phyloP scores from a whole-genome alignment of 2,329 filamentous ascomycete species.

The Diaporthe longicolla region DNA sequence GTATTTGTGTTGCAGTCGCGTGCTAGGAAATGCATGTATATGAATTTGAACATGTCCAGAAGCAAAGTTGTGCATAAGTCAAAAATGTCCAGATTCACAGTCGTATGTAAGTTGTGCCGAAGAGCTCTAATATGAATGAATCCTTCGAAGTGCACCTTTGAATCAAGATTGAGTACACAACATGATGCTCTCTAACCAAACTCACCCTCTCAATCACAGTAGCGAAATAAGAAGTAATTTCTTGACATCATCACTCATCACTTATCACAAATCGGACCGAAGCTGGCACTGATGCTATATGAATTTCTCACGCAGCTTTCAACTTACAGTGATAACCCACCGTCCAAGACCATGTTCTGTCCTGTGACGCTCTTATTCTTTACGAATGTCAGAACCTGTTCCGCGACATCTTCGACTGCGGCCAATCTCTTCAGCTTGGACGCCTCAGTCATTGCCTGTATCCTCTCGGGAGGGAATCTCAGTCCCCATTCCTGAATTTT shows the following conservation, averaged over 20 bases:
- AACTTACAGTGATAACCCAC: conserved; percentile 48
- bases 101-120: neutral
- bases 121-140: neutral
- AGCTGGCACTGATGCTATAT: neutral
- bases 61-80: neutral
- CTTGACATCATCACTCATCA: no score
- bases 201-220: neutral
- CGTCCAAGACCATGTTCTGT: conserved; percentile 66
- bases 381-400: conserved; percentile 66
- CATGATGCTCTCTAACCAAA: neutral
- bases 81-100: neutral
- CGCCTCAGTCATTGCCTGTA: conserved; percentile 66
- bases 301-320: neutral
- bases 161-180: neutral
- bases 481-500: conserved; percentile 72
- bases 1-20: neutral
- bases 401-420: conserved; percentile 69
- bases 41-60: conserved; percentile 7
- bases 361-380: conserved; percentile 65
- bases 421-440: conserved; percentile 72
- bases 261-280: neutral
- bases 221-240: neutral
- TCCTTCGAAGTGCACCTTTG: neutral
- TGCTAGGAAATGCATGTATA: conserved; percentile 6
- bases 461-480: conserved; percentile 68